Base-by-base conservation (phyloP, 176 grass and related monocot species). In the Rhynchospora pubera region DNA sequence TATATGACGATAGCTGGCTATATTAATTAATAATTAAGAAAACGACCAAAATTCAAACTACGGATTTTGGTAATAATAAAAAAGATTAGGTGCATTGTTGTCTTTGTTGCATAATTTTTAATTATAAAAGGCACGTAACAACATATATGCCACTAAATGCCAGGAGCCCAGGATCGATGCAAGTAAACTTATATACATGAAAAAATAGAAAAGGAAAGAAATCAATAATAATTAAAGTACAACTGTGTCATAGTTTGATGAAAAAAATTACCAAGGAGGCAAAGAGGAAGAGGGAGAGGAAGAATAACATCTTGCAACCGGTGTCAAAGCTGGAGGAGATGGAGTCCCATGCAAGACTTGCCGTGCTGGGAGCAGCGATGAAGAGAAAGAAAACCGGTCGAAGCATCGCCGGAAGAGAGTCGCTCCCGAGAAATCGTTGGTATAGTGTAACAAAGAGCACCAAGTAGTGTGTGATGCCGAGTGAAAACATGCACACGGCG, bases 311-410 rank as follows among this genome's bases (percentile, higher is more conserved):
- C 84, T 93, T 97, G 94, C 91, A 97, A 48, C 87, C 82, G 39
- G 84, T 93, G 82, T 91, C 89, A 79, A 97, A 97, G 50, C 87
- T 79, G 16, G 79, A 0, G 0, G 87, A 19, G 34, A 97, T 93
- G 84, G 91, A 85, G 79, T 58, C 76, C 94, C 89, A 97, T 1
- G 94, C 89, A 45, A 97, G 87, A 73, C 91, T 84, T 47, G 94
- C 94, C 89, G 93, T 89, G 91, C 94, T 97, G 0, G 94, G 94
- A 4, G 94, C 84, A 0, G 94, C 94, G 62, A 97, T 93, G 91
- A 97, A 97, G 82, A 97, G 91, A 79, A 97, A 97, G 91, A 97
- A 97, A 5, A 97, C 89, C 0, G 94, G 94, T 0, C 89, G 89
- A 19, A 97, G 89, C 86, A 93, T 83, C 5, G 91, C 91, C 4